Conservation (phyloP, 441 rosid genomes). For the Gossypium schwendimanii region DNA sequence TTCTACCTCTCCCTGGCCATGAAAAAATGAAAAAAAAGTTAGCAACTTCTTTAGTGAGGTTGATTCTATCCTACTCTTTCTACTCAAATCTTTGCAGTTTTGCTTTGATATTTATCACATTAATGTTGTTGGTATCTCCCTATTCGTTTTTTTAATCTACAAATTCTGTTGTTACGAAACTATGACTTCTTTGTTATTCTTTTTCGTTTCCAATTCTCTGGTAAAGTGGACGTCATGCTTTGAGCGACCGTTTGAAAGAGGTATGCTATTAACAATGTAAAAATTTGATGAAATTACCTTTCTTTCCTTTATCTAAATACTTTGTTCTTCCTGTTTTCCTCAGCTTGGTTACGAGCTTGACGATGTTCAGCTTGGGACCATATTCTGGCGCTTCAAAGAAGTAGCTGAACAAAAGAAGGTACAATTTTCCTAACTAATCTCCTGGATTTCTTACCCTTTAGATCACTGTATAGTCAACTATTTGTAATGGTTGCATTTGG, state of each 20-base stretch:
- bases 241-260: conserved; percentile 69
- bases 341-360: conserved; percentile 85
- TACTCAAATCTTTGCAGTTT: neutral
- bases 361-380: conserved; percentile 60
- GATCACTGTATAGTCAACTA: neutral
- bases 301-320: conserved; percentile 8
- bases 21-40: no score
- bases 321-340: conserved; percentile 15
- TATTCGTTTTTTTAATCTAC: neutral
- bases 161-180: neutral
- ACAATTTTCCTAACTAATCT: neutral
- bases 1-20: no score
- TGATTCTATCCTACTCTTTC: neutral
- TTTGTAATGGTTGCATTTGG: neutral
- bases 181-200: neutral
- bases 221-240: conserved; percentile 88
- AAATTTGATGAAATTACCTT: conserved; percentile 2
- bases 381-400: conserved; percentile 79
- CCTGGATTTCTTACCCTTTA: neutral
- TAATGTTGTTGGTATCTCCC: neutral
- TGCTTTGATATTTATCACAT: neutral
- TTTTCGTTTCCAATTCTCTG: conserved; percentile 13
- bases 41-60: neutral
- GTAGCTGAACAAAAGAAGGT: conserved; percentile 94
- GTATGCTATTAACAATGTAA: conserved; percentile 25